Conservation (phyloP, 129 eudicot genomes). For the Chrysanthemum makinoi region DNA sequence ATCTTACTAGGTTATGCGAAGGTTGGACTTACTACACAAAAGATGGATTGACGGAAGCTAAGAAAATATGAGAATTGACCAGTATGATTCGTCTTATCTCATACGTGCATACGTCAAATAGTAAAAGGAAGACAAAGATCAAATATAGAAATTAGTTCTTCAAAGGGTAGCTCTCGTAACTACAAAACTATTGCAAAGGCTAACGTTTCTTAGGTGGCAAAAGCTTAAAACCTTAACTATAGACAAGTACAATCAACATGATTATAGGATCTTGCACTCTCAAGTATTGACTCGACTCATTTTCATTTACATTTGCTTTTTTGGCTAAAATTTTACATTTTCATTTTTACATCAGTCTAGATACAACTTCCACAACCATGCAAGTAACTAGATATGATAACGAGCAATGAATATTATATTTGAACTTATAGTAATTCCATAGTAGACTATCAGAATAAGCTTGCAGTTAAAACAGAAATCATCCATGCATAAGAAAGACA, state of each 20-base stretch:
- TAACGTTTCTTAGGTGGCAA: background rate
- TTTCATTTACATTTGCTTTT: conserved; percentile 2
- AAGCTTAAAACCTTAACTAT: background rate
- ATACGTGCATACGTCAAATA: background rate
- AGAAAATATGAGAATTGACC: background rate
- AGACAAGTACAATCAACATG: background rate
- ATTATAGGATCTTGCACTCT: background rate
- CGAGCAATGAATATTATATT: too few species aligned
- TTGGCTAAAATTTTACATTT: background rate
- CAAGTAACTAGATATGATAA: too few species aligned
- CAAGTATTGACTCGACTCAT: background rate
- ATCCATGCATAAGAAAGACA: background rate
- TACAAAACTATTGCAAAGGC: conserved; percentile 13
- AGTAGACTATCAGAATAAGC: too few species aligned
- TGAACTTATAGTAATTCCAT: too few species aligned
- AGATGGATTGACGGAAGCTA: background rate
- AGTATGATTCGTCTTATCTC: background rate
- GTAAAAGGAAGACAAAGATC: background rate
- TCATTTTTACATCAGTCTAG: background rate
- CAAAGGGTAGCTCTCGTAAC: conserved; percentile 20
- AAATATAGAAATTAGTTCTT: background rate
- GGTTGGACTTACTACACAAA: background rate
- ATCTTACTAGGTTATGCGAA: background rate
- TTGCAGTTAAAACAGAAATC: too few species aligned
- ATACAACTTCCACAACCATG: background rate